Conservation (phyloP, 768 basidiomycete species). For the Naganishia randhawae region DNA sequence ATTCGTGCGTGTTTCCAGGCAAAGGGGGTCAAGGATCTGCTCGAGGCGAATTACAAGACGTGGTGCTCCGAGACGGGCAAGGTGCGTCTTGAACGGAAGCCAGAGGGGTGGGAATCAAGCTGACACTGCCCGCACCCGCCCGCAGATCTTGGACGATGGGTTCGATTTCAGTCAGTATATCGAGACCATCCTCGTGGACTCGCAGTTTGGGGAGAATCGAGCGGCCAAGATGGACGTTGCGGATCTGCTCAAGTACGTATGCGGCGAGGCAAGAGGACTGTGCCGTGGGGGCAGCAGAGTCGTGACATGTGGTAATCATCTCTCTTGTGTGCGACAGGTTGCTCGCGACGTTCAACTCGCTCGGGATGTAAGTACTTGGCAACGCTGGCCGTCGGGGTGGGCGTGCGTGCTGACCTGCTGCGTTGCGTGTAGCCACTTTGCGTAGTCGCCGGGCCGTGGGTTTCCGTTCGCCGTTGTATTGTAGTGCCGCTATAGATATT, state of each 20-base stretch:
- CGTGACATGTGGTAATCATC: too few species aligned
- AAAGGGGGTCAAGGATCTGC: slow-evolving; percentile 89
- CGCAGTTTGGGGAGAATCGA: slow-evolving; percentile 69
- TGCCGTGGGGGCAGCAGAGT: neutral
- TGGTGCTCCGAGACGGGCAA: slow-evolving; percentile 73
- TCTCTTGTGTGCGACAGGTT: slow-evolving; percentile 31
- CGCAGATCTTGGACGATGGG: slow-evolving; percentile 66
- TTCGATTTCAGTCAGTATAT: slow-evolving; percentile 66
- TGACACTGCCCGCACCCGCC: neutral
- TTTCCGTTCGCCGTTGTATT: too few species aligned
- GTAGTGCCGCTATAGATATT: neutral
- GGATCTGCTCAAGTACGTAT: slow-evolving; percentile 75
- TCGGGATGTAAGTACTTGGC: slow-evolving; percentile 42
- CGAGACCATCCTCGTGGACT: slow-evolving; percentile 68
- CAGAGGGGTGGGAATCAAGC: too few species aligned
- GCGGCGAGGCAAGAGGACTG: neutral
- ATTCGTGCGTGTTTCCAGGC: slow-evolving; percentile 80
- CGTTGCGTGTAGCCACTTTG: slow-evolving; percentile 26
- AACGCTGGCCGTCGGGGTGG: neutral
- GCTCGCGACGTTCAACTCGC: slow-evolving; percentile 46
- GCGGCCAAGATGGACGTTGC: slow-evolving; percentile 92
- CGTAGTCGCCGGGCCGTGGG: too few species aligned
- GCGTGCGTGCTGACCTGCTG: neutral
- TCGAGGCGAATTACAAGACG: slow-evolving; percentile 87
- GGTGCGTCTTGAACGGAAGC: slow-evolving; percentile 39